Base-by-base conservation (phyloP, 805 yeast genomes). In the Saturnispora sanitii region DNA sequence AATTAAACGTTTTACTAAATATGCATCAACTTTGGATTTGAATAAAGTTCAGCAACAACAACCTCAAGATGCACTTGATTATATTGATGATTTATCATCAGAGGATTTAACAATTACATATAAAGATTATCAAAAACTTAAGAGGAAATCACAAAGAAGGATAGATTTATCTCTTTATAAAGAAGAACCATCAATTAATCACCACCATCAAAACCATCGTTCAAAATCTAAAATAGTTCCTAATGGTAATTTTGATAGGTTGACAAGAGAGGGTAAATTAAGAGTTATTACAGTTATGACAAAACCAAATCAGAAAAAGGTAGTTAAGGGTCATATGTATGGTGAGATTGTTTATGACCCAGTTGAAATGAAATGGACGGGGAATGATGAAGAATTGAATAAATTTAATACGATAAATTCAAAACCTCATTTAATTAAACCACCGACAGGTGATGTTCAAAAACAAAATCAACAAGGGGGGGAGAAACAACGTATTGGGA, bases 351-450 rank as follows among this genome's bases (percentile, higher is more conserved):
- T 61, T 35, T 79, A 65, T 50, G 77, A 79, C 47, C 69, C 78
- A 1, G 56, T 57, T 13, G 61, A 66, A 36, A 64, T 64, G 48
- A 61, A 62, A 34, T 79, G 85, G 86, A 79, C 73, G 49, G 84
- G 84, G 4, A 78, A 79, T 49, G 81, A 79, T 30, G 68, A 65
- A 23, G 82, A 76, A 18, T 55, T 76, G 36, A 49, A 65, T 26
- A 62, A 67, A 31, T 79, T 79, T 53, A 80, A 78, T 30, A 45
- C 52, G 3, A 44, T 53, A 15, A 56, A 56, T 20, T 11, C 30
- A 6, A 27, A 72, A 73, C 1, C 38, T 33, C 11, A 45, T 41
- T 8, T 33, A 40, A 29, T 27, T 42, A 19, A 40, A 38, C 9
- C n/a, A n/a, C n/a, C n/a, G n/a, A n/a, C n/a, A n/a, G n/a, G n/a